Percentiles rank a stretch among this genome's conserved stretches.
Evolutionary conservation across 2,329 filamentous ascomycete genomes (phyloP).

Genomic region (Beauveria caledonica): DNA sequence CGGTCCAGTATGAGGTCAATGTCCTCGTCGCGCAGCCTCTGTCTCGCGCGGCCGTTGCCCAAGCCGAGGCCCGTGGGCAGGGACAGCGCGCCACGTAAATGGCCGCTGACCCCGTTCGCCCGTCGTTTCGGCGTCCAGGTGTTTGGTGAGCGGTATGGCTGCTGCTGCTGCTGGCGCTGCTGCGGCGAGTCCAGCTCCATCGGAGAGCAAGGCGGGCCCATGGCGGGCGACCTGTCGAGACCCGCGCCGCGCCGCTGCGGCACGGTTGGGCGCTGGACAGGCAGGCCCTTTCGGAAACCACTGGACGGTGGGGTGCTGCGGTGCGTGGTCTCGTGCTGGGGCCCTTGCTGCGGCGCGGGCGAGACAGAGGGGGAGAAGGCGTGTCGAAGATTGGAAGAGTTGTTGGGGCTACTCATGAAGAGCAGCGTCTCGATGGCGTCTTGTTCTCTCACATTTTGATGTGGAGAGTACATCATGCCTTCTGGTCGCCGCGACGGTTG

Average conservation of each 20-base stretch:
- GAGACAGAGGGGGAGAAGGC: constrained; percentile 38
- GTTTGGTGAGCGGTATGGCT: constrained; percentile 19
- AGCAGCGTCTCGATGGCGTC: constrained; percentile 74
- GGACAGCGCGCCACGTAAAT: constrained; percentile 35
- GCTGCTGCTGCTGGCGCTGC: constrained; percentile 15
- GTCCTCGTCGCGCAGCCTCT: constrained; percentile 43
- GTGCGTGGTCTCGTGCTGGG: constrained; percentile 14
- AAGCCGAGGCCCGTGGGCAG: constrained; percentile 40
- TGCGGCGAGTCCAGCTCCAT: constrained; percentile 38
- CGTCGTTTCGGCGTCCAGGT: constrained; percentile 35
- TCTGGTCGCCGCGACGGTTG: constrained; percentile 33
- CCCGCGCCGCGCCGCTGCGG: constrained; percentile 36
- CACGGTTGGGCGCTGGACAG: constrained; percentile 36
- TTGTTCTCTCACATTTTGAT: constrained; percentile 62
- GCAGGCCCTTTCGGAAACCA: constrained; percentile 44
- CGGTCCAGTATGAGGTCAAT: constrained; percentile 52
- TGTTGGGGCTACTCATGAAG: constrained; percentile 74
- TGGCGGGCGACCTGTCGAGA: constrained; percentile 38
- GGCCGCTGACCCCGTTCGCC: constrained; percentile 30
- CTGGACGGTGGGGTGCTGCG: constrained; percentile 34
- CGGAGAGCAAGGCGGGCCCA: constrained; percentile 27
- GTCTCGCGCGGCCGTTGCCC: constrained; percentile 28
- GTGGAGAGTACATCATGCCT: constrained; percentile 55
- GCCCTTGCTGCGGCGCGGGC: constrained; percentile 20
- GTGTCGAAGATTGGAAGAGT: constrained; percentile 56